Percentiles rank a stretch among this genome's conserved stretches.
These are phyloP conservation scores for Durotheca rogersii DNA, from an alignment of 495 filamentous ascomycete species.

Conservation along the genomic window DNA sequence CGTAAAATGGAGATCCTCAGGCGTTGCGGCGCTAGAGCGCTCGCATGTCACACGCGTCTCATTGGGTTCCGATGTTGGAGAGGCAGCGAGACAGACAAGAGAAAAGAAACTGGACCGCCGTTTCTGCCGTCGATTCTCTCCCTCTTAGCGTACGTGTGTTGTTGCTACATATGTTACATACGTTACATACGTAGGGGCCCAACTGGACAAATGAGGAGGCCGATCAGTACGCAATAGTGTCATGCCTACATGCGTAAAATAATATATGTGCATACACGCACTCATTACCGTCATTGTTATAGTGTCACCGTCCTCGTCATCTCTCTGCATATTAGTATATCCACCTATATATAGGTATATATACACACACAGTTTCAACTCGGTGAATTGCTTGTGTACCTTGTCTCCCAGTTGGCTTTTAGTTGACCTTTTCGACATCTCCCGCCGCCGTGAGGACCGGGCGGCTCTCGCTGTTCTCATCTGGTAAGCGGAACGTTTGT, in stretches of 20 bases:
- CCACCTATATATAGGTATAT: neutral
- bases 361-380: neutral
- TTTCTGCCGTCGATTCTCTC: too few species aligned
- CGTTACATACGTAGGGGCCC: neutral
- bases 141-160: neutral
- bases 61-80: too few species aligned
- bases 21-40: slow-evolving; percentile 15
- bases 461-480: neutral
- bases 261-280: too few species aligned
- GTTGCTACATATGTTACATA: neutral
- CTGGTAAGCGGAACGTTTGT: neutral
- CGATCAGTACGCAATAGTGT: neutral
- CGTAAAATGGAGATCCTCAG: slow-evolving; percentile 1
- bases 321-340: too few species aligned
- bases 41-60: slow-evolving; percentile 5
- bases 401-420: neutral
- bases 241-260: too few species aligned
- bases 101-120: too few species aligned
- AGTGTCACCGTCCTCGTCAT: too few species aligned
- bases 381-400: neutral
- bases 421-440: too few species aligned
- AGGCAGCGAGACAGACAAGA: too few species aligned
- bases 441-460: neutral
- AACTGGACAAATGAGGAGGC: neutral
- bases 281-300: too few species aligned